A percentile compares a stretch with the other conserved stretches of the same genome.
phyloP scores from a whole-genome alignment of 331 rosid genomes.

The Cydonia oblonga region DNA sequence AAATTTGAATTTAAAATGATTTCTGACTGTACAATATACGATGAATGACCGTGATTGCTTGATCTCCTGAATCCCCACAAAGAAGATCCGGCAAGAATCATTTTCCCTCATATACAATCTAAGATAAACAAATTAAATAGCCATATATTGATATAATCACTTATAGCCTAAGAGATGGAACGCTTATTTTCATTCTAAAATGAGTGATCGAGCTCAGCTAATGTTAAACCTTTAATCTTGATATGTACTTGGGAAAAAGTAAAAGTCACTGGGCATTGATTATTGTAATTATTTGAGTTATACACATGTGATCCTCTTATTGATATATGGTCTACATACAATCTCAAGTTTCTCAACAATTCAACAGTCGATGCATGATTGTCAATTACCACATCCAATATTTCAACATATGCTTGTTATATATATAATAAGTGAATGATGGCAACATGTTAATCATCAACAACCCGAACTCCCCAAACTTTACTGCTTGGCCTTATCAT shows the following conservation, averaged over 20 bases:
- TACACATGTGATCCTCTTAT: not conserved
- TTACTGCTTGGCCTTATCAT: constrained; percentile 16
- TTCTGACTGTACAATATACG: too few species aligned
- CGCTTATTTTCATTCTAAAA: too few species aligned
- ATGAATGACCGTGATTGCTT: too few species aligned
- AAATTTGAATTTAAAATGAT: too few species aligned
- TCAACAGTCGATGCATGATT: not conserved
- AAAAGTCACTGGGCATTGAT: not conserved
- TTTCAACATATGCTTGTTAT: constrained; percentile 1
- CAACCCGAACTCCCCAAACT: constrained; percentile 25
- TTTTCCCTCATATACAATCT: too few species aligned
- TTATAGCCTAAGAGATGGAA: too few species aligned
- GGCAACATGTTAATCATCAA: constrained; percentile 29
- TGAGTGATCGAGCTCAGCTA: not conserved
- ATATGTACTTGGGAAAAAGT: too few species aligned
- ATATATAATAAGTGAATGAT: constrained; percentile 40
- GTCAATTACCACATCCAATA: constrained; percentile 11
- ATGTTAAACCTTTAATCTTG: too few species aligned
- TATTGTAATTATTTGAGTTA: not conserved
- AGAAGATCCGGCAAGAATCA: too few species aligned
- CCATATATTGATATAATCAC: too few species aligned
- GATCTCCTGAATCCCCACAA: too few species aligned
- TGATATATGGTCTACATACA: not conserved
- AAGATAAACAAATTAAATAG: too few species aligned
- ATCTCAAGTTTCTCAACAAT: not conserved